Base-by-base conservation (phyloP, 805 yeast species). In the Candida vaughaniae region DNA sequence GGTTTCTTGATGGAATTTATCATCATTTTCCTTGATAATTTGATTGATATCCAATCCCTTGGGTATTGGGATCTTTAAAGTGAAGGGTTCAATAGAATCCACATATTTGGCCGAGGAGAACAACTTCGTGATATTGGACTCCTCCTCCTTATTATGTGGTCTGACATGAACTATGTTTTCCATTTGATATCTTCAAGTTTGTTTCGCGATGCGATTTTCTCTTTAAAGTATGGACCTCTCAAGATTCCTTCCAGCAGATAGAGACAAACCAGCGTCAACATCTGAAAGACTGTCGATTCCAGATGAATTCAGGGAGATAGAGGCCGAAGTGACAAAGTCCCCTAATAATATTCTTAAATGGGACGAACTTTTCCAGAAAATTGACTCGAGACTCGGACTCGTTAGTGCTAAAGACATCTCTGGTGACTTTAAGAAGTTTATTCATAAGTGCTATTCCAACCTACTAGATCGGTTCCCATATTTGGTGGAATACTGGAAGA, bases 401-500 rank as follows among this genome's bases (percentile, higher is more conserved):
- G 34, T 52, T 5, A 33, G 46, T 17, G 15, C 37, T 7, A 32
- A 46, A 11, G 39, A 33, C 5, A 29, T 45, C n/a, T 35, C 44
- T 14, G 25, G 35, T 9, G 50, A 46, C n/a, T 46, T 58, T 38
- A 58, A 55, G 36, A 25, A 18, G 16, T 39, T 45, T 16, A 46
- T 53, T 2, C 25, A 41, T 20, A 29, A 37, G 2, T 29, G 39
- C 5, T 62, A 62, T 38, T 16, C 33, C 5, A 62, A 60, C 18
- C 51, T 82, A 2, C 52, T 85, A n/a, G 41, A 58, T 0, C 59
- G 73, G 35, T 83, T 72, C 45, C 93, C 93, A 0, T 66, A 74
- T 36, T 59, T 79, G 14, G 62, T 69, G n/a, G 73, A 68, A 6
- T 74, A 76, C 49, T 85, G 93, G 93, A 78, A 77, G 51, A 68